These are phyloP conservation scores for Clausena lansium DNA, from an alignment of 345 rosid genomes.

Conservation along the genomic window DNA sequence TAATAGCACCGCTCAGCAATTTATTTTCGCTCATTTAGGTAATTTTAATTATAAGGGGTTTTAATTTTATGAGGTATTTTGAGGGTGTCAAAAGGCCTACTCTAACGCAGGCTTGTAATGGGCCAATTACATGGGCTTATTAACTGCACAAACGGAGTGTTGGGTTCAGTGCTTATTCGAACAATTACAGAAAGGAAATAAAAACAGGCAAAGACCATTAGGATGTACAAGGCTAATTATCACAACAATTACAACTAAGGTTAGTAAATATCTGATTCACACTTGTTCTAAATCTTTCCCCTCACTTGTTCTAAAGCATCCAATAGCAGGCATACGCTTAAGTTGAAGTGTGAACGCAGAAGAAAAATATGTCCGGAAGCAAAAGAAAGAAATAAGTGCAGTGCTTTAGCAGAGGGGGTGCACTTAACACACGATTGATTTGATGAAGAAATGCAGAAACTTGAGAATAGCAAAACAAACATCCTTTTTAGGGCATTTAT, in stretches of 20 bases:
- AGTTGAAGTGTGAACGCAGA: not conserved
- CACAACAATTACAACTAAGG: not conserved
- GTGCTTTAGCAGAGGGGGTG: not conserved
- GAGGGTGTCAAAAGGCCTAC: too few relatives aligned
- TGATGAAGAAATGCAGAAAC: not conserved
- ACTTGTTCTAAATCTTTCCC: not conserved
- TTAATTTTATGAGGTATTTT: too few relatives aligned
- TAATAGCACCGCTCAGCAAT: too few relatives aligned
- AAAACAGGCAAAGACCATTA: not conserved
- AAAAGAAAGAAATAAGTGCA: not conserved
- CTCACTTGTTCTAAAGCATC: too few relatives aligned
- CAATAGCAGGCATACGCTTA: not conserved
- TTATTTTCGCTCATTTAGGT: too few relatives aligned
- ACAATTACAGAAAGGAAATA: not conserved
- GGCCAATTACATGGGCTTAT: too few relatives aligned
- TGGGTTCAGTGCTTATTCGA: too few relatives aligned
- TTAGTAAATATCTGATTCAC: not conserved
- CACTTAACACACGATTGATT: not conserved
- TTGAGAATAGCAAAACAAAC: not conserved
- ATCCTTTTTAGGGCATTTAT: not conserved
- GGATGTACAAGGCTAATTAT: not conserved
- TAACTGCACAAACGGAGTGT: constrained; percentile 38
- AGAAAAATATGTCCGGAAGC: not conserved
- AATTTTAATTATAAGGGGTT: too few relatives aligned
- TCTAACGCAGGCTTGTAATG: too few relatives aligned